Evolutionary conservation across 2,329 filamentous ascomycete genomes (phyloP).

Genomic region (Harringtonia lauricola): DNA sequence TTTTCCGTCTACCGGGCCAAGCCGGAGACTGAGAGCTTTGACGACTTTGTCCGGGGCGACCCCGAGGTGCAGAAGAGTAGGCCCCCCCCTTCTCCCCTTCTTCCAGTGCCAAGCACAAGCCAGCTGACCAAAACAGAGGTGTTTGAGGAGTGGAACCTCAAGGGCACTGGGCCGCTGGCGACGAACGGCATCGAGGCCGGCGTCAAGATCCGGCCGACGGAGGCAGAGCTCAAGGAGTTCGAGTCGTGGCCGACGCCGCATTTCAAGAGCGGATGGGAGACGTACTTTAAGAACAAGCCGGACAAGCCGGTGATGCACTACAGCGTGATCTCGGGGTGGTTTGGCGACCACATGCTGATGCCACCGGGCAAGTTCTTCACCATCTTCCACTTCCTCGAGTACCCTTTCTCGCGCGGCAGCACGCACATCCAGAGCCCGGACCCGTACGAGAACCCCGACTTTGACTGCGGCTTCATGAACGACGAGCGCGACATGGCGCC

Average conservation of each 20-base stretch:
- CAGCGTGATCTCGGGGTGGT: constrained; percentile 60
- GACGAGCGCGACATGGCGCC: constrained; percentile 76
- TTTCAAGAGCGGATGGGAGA: constrained; percentile 66
- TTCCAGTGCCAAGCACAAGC: background rate
- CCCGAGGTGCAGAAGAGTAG: constrained; percentile 57
- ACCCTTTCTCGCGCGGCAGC: constrained; percentile 62
- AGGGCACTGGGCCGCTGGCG: constrained; percentile 65
- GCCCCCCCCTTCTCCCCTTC: constrained; percentile 4
- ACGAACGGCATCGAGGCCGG: constrained; percentile 75
- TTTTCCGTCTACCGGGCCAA: constrained; percentile 63
- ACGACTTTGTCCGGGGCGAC: constrained; percentile 67
- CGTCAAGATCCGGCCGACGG: constrained; percentile 64
- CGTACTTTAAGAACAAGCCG: constrained; percentile 74
- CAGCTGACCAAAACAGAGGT: constrained; percentile 31
- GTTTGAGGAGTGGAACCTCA: constrained; percentile 67
- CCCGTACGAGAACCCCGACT: constrained; percentile 65
- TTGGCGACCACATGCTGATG: constrained; percentile 50
- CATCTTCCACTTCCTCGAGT: constrained; percentile 75
- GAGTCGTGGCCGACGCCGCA: constrained; percentile 64
- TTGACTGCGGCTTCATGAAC: constrained; percentile 77
- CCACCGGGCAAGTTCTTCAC: constrained; percentile 71
- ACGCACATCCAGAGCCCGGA: constrained; percentile 62
- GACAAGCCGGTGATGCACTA: constrained; percentile 87
- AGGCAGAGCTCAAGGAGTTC: constrained; percentile 56
- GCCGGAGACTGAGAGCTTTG: constrained; percentile 66